Base-by-base conservation (phyloP, 1,139 yeast species). In the Taphrina deformans region DNA sequence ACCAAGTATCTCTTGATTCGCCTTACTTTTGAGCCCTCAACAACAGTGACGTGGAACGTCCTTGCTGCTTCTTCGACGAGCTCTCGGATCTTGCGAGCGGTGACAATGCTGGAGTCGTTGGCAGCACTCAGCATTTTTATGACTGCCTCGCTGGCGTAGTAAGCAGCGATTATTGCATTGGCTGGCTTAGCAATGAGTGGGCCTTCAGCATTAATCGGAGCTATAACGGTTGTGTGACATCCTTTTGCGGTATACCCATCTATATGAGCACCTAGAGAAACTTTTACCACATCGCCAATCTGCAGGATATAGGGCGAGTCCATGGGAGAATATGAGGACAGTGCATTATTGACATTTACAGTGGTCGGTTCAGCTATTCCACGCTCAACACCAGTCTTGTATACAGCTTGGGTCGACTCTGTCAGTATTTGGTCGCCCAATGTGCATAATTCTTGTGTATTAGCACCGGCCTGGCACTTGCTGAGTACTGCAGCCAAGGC, bases 351-450 rank as follows among this genome's bases (percentile, higher is more conserved):
- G 66, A 89, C 86, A 75, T 91, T 96, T 69, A 93, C 84, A 67
- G 89, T 83, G 16, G 92, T 92, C n/a, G 99, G 99, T 67, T 83
- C 83, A 14, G 97, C 89, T 74, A 93, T 88, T 67, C 97, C 97
- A 76, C 88, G 89, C 78, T 79, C 82, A 31, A 72, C 58, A n/a
- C 55, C 59, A 21, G 55, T 38, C 24, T 65, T 65, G 40, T 55
- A 65, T 16, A 65, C 65, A 7, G 60, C 21, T 9, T 52, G 41
- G 12, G 56, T 55, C 38, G 33, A 18, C 23, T 62, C 67, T 16
- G 33, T n/a, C 3, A 65, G 41, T 24, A 51, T 18, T 6, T 45
- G 40, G 44, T 65, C 67, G n/a, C 67, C 67, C 21, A 55, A 33
- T 14, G 26, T 18, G 35, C 66, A 65, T 7, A 65, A 45, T 29